Conservation (phyloP, 2,329 filamentous ascomycete genomes). For the Clathrospora elynae region DNA sequence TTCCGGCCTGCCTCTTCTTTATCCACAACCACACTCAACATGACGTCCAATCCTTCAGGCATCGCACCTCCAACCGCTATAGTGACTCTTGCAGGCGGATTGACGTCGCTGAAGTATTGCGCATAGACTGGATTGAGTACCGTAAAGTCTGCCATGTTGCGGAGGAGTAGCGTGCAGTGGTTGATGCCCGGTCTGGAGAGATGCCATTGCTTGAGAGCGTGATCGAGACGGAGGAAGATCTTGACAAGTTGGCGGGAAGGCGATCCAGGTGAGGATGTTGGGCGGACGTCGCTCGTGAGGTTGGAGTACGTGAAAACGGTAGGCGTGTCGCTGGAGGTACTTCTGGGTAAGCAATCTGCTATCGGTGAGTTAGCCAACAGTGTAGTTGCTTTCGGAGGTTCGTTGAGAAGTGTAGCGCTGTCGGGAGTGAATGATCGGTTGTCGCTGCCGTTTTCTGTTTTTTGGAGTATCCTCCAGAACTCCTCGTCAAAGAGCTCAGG, state of each 20-base stretch:
- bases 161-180: slow-evolving; percentile 69
- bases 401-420: slow-evolving; percentile 11
- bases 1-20: slow-evolving; percentile 30
- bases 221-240: slow-evolving; percentile 47
- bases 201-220: slow-evolving; percentile 31
- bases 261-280: slow-evolving; percentile 3
- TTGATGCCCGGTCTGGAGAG: slow-evolving; percentile 40
- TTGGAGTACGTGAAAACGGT: slow-evolving; percentile 57
- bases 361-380: neutral
- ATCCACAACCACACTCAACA: slow-evolving; percentile 60
- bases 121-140: slow-evolving; percentile 77
- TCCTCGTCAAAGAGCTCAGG: slow-evolving; percentile 70
- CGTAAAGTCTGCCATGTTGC: slow-evolving; percentile 79
- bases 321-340: slow-evolving; percentile 31
- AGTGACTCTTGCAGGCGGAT: slow-evolving; percentile 84
- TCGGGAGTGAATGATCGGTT: slow-evolving; percentile 5
- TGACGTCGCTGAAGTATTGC: slow-evolving; percentile 73
- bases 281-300: slow-evolving; percentile 20
- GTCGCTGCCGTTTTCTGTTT: slow-evolving; percentile 6
- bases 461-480: slow-evolving; percentile 56
- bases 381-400: neutral
- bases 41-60: slow-evolving; percentile 63
- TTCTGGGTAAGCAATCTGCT: slow-evolving; percentile 20
- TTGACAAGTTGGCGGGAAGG: slow-evolving; percentile 42
- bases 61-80: slow-evolving; percentile 75